Conservation (phyloP, 768 basidiomycete species). For the Sarcomyxa edulis region DNA sequence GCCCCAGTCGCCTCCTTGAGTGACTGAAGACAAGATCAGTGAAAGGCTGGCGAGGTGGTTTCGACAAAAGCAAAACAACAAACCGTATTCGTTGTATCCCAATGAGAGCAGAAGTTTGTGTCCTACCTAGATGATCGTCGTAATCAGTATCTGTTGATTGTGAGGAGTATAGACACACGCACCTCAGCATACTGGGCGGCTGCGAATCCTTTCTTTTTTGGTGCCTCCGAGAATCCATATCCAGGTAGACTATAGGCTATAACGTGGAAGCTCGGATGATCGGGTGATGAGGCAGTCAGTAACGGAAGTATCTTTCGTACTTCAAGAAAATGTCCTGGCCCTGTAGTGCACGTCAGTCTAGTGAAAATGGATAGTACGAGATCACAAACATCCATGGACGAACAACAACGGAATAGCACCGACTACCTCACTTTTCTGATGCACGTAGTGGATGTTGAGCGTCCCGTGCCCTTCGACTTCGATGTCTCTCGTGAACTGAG, state of each 20-base stretch:
- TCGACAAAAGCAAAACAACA: neutral
- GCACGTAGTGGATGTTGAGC: constrained; percentile 51
- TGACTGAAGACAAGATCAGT: constrained; percentile 24
- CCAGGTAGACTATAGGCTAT: constrained; percentile 57
- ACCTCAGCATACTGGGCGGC: constrained; percentile 43
- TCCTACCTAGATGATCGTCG: constrained; percentile 24
- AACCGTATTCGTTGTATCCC: constrained; percentile 44
- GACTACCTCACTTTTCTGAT: constrained; percentile 37
- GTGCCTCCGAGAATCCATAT: constrained; percentile 56
- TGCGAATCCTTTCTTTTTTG: constrained; percentile 46
- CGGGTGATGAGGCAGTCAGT: constrained; percentile 34
- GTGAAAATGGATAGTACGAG: neutral
- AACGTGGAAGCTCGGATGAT: constrained; percentile 56
- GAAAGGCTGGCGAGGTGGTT: neutral
- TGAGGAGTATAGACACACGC: constrained; percentile 9
- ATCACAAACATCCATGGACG: constrained; percentile 49
- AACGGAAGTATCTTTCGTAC: constrained; percentile 51
- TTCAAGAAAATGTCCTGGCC: constrained; percentile 63
- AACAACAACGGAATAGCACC: constrained; percentile 57
- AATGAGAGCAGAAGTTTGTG: constrained; percentile 44
- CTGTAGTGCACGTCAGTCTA: constrained; percentile 22
- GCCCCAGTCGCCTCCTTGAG: constrained; percentile 32
- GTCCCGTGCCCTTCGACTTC: constrained; percentile 38
- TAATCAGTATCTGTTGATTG: neutral
- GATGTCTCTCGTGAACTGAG: constrained; percentile 51